phyloP scores from a whole-genome alignment of 352 stramenopile species.

The Pythium inflatum region DNA sequence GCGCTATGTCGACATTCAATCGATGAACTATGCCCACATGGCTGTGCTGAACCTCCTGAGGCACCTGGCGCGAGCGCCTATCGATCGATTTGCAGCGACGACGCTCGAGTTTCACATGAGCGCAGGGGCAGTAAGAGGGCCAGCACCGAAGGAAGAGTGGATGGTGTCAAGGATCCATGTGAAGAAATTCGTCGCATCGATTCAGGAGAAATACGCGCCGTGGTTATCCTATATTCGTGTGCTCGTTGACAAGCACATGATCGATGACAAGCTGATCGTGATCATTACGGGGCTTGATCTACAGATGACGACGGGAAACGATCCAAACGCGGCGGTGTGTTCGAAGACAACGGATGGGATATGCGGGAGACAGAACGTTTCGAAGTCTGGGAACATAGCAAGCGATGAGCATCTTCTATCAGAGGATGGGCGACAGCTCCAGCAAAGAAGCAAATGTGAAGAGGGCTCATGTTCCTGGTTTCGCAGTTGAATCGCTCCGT shows the following conservation, averaged over 20 bases:
- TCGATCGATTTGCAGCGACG: background rate
- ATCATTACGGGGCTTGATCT: background rate
- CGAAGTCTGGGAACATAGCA: constrained; percentile 6
- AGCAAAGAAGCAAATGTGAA: too few relatives aligned
- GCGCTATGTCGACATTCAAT: constrained; percentile 1
- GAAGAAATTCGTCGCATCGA: constrained; percentile 1
- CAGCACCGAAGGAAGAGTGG: background rate
- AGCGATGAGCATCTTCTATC: background rate
- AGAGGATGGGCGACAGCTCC: too few relatives aligned
- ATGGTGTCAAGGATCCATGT: background rate
- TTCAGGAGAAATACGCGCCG: background rate
- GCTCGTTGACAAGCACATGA: background rate
- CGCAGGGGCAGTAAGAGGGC: too few relatives aligned
- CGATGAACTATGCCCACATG: background rate
- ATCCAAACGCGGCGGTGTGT: background rate
- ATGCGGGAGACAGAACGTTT: background rate
- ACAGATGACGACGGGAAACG: background rate
- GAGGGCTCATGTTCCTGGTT: too few relatives aligned
- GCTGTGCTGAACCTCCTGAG: background rate
- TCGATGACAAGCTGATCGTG: background rate
- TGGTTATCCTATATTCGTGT: constrained; percentile 12
- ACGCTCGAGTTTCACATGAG: constrained; percentile 5
- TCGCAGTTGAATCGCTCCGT: too few relatives aligned
- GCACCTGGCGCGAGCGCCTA: background rate
- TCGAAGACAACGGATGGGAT: background rate